phyloP scores from a whole-genome alignment of 306 rosid species.

The Inga leiocalycina region DNA sequence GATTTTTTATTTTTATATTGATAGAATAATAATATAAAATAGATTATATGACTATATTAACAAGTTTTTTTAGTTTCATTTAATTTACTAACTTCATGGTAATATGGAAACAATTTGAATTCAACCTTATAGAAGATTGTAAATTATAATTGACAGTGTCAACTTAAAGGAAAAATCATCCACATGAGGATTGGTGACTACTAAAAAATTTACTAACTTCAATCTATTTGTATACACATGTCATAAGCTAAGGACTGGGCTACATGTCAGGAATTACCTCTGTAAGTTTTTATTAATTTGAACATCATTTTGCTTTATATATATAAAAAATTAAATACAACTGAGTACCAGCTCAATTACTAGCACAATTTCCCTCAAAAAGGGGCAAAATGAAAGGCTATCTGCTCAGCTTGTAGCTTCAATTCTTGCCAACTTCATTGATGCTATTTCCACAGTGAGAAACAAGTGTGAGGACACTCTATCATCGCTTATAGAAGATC shows the following conservation, averaged over 20 bases:
- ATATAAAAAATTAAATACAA: too few species aligned
- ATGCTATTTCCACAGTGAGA: slow-evolving; percentile 32
- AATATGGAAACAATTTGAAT: neutral
- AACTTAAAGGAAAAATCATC: neutral
- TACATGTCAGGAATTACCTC: neutral
- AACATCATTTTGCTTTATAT: neutral
- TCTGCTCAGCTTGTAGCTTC: slow-evolving; percentile 17
- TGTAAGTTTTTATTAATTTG: too few species aligned
- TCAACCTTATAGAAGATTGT: too few species aligned
- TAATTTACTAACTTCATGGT: neutral
- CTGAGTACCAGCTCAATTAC: slow-evolving; percentile 3
- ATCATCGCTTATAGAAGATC: slow-evolving; percentile 62
- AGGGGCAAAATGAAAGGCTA: slow-evolving; percentile 8
- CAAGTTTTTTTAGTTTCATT: neutral
- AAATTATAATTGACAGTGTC: neutral
- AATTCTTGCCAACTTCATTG: slow-evolving; percentile 24
- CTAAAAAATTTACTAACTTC: neutral
- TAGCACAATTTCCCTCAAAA: neutral
- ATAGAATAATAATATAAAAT: too few species aligned
- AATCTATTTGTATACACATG: neutral
- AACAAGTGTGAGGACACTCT: slow-evolving; percentile 6
- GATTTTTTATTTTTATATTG: too few species aligned
- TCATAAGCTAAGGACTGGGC: too few species aligned
- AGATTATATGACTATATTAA: too few species aligned
- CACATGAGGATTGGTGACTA: neutral